A percentile compares a stretch with the other conserved stretches of the same genome.
Evolutionary conservation across 2,329 filamentous ascomycete species (phyloP).

Genomic region (Aspergillus niger): DNA sequence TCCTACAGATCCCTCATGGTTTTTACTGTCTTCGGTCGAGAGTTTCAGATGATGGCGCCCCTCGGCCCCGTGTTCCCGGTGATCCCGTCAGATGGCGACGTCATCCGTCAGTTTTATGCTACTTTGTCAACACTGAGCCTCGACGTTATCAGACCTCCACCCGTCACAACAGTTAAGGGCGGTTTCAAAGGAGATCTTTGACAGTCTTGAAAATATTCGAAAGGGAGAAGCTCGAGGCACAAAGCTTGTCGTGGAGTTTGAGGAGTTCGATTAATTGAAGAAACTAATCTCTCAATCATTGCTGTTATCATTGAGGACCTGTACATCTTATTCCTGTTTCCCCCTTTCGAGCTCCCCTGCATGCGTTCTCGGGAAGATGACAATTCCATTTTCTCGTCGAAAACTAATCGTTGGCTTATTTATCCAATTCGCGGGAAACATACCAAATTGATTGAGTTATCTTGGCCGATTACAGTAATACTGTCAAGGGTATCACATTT

Average conservation of each 20-base stretch:
- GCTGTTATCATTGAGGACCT: too few relatives aligned
- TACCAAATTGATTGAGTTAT: too few relatives aligned
- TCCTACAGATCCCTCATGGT: constrained; percentile 2
- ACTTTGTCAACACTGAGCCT: neutral
- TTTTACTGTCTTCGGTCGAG: neutral
- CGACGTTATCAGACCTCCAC: neutral
- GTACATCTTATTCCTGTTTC: too few relatives aligned
- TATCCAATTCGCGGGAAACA: too few relatives aligned
- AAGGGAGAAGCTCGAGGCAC: neutral
- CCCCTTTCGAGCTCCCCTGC: too few relatives aligned
- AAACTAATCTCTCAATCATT: too few relatives aligned
- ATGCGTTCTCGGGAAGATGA: too few relatives aligned
- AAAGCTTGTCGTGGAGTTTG: neutral
- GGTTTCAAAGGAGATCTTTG: neutral
- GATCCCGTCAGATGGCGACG: neutral
- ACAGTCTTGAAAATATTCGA: neutral
- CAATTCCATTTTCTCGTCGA: too few relatives aligned
- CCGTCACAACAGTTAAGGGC: neutral
- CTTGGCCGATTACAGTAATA: too few relatives aligned
- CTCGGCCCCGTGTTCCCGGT: constrained; percentile 4
- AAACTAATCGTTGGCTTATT: too few relatives aligned
- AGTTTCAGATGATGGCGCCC: constrained; percentile 1
- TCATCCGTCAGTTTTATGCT: neutral
- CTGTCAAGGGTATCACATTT: too few relatives aligned
- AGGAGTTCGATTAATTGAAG: too few relatives aligned